These are phyloP conservation scores for Debaryomycetaceae sp. DNA, from an alignment of 1,139 yeast genomes.

Conservation along the genomic window DNA sequence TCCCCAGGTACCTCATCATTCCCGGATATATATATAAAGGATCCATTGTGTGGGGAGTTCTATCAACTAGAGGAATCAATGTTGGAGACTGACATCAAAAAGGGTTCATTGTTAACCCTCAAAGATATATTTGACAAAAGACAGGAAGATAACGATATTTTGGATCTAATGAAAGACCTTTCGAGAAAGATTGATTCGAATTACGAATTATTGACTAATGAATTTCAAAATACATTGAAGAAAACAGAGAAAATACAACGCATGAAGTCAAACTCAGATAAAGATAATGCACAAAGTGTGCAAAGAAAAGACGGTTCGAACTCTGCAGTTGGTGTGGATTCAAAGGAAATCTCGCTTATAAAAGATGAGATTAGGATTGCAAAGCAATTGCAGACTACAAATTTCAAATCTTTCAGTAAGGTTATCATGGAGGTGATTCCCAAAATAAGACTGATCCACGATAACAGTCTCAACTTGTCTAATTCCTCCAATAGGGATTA, in stretches of 20 bases:
- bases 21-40: conserved; percentile 80
- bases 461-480: conserved; percentile 36
- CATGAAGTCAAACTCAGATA: neutral
- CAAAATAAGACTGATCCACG: conserved; percentile 50
- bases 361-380: conserved; percentile 60
- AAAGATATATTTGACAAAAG: conserved; percentile 33
- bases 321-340: neutral
- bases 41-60: conserved; percentile 53
- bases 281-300: neutral
- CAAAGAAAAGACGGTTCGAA: neutral
- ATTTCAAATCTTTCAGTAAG: conserved; percentile 39
- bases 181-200: conserved; percentile 26
- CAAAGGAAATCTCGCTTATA: conserved; percentile 18
- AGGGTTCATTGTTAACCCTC: conserved; percentile 60
- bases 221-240: conserved; percentile 21
- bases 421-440: conserved; percentile 44
- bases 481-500: conserved; percentile 57
- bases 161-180: conserved; percentile 27
- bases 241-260: conserved; percentile 14
- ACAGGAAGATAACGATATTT: conserved; percentile 19
- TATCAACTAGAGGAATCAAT: conserved; percentile 79
- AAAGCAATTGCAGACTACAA: conserved; percentile 53
- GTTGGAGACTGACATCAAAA: conserved; percentile 49
- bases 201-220: conserved; percentile 18
- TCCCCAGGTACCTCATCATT: conserved; percentile 68